Conservation (phyloP, 2,329 filamentous ascomycete species). For the Penicillium brasilianum region DNA sequence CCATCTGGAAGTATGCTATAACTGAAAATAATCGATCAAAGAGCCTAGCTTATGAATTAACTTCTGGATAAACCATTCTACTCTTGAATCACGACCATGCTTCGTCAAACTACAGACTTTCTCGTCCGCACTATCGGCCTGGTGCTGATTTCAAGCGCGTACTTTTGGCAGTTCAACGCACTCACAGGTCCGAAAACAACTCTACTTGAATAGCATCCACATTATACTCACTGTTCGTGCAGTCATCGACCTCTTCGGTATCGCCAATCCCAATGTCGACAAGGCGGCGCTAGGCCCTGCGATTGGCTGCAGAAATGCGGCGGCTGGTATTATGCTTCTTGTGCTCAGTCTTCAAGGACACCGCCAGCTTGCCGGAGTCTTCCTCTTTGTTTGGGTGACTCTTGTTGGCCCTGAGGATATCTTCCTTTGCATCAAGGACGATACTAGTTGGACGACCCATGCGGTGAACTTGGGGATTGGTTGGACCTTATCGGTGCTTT, state of each 20-base stretch:
- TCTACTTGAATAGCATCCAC: background rate
- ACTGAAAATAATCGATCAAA: too few relatives aligned
- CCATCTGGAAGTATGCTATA: too few relatives aligned
- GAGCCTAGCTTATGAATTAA: background rate
- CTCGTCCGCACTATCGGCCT: background rate
- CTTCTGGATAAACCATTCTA: background rate
- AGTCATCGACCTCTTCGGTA: background rate
- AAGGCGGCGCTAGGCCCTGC: background rate
- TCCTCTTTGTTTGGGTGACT: background rate
- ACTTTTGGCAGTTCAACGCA: background rate
- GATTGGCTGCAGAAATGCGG: constrained; percentile 1
- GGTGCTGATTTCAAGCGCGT: background rate
- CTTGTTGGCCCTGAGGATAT: background rate
- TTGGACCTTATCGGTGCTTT: background rate
- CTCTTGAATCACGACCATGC: background rate
- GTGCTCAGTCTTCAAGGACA: background rate
- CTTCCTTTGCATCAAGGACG: background rate
- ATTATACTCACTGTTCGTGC: background rate
- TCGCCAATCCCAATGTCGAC: constrained; percentile 1
- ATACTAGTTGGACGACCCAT: background rate
- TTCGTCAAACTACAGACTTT: background rate
- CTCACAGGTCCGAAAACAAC: background rate
- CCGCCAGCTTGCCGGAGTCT: background rate
- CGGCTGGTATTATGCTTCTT: background rate
- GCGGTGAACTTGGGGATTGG: background rate